Conservation (phyloP, 2,329 filamentous ascomycete species). For the Kalaharituber pfeilii region DNA sequence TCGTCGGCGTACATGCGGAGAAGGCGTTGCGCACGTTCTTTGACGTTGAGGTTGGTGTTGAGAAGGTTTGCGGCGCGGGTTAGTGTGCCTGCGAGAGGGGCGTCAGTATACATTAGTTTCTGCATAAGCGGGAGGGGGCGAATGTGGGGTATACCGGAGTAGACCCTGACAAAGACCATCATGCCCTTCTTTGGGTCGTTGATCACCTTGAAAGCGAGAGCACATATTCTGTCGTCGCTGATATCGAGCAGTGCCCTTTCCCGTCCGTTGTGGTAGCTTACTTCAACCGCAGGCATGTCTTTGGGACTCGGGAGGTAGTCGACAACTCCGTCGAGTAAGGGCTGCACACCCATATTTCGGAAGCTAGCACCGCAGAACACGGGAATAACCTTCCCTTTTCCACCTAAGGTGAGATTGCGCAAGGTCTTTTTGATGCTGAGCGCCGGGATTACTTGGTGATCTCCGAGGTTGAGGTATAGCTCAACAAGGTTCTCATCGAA, state of each 20-base stretch:
- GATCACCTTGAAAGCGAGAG: slow-evolving; percentile 79
- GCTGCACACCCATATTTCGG: slow-evolving; percentile 83
- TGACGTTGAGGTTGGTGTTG: slow-evolving; percentile 69
- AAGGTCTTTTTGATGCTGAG: slow-evolving; percentile 55
- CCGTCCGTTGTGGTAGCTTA: slow-evolving; percentile 37
- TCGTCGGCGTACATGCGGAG: slow-evolving; percentile 81
- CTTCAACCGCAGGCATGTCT: slow-evolving; percentile 62
- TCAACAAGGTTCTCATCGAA: slow-evolving; percentile 77
- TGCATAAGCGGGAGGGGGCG: background rate
- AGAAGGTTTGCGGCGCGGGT: slow-evolving; percentile 58
- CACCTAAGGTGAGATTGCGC: slow-evolving; percentile 47
- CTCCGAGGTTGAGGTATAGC: slow-evolving; percentile 59
- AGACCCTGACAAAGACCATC: slow-evolving; percentile 80
- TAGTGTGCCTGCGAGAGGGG: slow-evolving; percentile 38
- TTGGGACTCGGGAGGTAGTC: slow-evolving; percentile 71
- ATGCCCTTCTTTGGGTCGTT: slow-evolving; percentile 73
- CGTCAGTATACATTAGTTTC: too few relatives aligned
- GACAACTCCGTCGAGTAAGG: slow-evolving; percentile 70
- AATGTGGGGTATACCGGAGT: slow-evolving; percentile 38
- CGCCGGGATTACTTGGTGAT: slow-evolving; percentile 52
- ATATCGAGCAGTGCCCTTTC: slow-evolving; percentile 28
- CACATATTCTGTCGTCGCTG: slow-evolving; percentile 50
- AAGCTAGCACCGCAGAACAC: slow-evolving; percentile 87
- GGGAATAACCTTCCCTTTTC: slow-evolving; percentile 56
- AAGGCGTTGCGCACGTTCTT: slow-evolving; percentile 63